Evolutionary conservation across 805 yeast genomes (phyloP), one percentile per base, ranked within the genome.

Genomic region (Suhomyces sp.): DNA sequence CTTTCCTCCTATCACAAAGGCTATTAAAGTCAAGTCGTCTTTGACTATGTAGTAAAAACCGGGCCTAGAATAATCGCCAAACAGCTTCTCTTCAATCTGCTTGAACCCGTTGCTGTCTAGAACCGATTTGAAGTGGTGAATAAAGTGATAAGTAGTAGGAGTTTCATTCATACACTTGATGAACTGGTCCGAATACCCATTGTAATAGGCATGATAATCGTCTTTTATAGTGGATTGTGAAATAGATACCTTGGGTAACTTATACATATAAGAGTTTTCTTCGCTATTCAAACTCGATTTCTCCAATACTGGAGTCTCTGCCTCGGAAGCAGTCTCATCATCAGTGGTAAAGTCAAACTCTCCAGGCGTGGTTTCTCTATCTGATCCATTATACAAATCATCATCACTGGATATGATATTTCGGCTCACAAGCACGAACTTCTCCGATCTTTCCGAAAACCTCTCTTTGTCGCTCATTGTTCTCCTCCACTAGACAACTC

Each of bases 111-210:
- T 57, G 17, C 51, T 48, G 6, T 54, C 53, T 7, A 75, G 57
- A 3, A 65, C 46, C 2, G 53, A 43, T 41, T 60, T 54, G 51
- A 71, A 65, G 51, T 63, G 60, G 2, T 51, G 44, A 6, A 71
- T 57, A 5, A 65, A 73, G 58, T 75, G 79, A 53, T 60, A 70
- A 2, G 77, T 72, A 3, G 79, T 73, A n/a, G 79, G 78, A 48
- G 69, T 69, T n/a, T 56, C 47, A 47, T 70, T 59, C 45, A 75
- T 70, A 56, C 69, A 71, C 20, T 53, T 51, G 44, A 72, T 55
- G 53, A 69, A 72, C 33, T 58, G 44, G 15, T 54, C 53, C 17
- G 68, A 63, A 48, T 52, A 57, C 1, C 43, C 46, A 13, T 60
- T 59, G 51, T 58, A 63, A 51, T 52, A 57, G 19, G 50, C 48